Evolutionary conservation across 2,329 filamentous ascomycete genomes (phyloP), one percentile per base, ranked within the genome.

Genomic region (Fusarium staphyleae): DNA sequence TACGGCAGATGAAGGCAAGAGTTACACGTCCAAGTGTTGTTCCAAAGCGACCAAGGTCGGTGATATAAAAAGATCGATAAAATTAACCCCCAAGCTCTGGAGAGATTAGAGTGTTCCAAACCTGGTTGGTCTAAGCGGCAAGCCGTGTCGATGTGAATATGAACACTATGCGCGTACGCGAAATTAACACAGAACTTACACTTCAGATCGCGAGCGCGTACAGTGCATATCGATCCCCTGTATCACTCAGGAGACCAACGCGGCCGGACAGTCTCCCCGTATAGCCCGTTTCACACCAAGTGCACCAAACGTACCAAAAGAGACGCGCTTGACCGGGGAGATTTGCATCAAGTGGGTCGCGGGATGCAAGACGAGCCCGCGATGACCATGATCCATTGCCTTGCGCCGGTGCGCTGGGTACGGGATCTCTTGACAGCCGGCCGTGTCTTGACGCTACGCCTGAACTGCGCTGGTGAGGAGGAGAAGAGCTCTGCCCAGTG

Each of bases 401-500:
- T 49, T 62, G 68, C 59, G 58, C 68, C 67, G 65, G 67, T 68
- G 62, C 55, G 63, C 63, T 70, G 68, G 68, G 60, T 65, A 65
- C 62, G 60, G 68, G 64, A 69, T 66, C 66, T 60, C 55, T 64
- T 69, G 66, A 69, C 68, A 66, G 61, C 62, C 58, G 43, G 51
- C 49, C 43, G 43, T 54, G 53, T 48, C 58, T 56, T 60, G 58
- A 60, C 66, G 62, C 65, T 69, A 65, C 57, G 45, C 65, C 51
- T 48, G 60, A 66, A 67, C 41, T 49, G 55, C 57, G 47, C 48
- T 68, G 64, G 64, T 53, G 41, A 56, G 43, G 14, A 30, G 18
- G 35, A 29, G 30, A 48, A 46, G 36, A 49, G 36, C 46, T 5
- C 13, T 24, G 22, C 5, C 22, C 22, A 24, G 36, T 44, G 49